Evolutionary conservation across 768 basidiomycete species (phyloP).

Genomic region (Tylopilus sp.): DNA sequence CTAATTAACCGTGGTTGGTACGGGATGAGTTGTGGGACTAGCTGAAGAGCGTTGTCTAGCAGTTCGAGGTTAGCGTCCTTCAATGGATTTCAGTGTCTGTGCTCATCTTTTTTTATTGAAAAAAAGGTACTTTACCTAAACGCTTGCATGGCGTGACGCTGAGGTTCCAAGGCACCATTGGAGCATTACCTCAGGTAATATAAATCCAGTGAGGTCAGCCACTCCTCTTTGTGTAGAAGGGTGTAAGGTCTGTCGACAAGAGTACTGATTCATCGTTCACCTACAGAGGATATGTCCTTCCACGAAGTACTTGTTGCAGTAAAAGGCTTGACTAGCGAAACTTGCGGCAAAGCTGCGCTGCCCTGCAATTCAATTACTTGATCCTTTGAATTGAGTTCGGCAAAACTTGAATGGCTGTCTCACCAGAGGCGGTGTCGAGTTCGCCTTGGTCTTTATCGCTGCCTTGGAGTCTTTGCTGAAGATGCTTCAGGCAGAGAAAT

Average conservation of each 20-base stretch:
- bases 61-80: neutral
- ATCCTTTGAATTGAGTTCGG: conserved; percentile 18
- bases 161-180: conserved; percentile 8
- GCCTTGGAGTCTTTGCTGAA: conserved; percentile 5
- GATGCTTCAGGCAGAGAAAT: conserved; percentile 5
- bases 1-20: neutral
- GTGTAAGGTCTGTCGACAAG: conserved; percentile 1
- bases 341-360: conserved; percentile 11
- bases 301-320: conserved; percentile 5
- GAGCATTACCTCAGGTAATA: neutral
- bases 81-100: neutral
- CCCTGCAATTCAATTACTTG: conserved; percentile 17
- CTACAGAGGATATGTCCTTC: neutral
- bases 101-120: neutral
- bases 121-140: conserved; percentile 7
- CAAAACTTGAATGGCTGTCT: conserved; percentile 11
- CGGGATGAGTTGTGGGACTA: conserved; percentile 1
- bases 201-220: conserved; percentile 1
- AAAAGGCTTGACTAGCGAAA: conserved; percentile 10
- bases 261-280: conserved; percentile 5
- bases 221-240: neutral
- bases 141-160: neutral
- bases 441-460: conserved; percentile 7
- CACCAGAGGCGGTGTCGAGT: conserved; percentile 3
- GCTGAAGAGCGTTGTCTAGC: neutral